Evolutionary conservation across 2,329 filamentous ascomycete species (phyloP).

Genomic region (Xylaria sp.): DNA sequence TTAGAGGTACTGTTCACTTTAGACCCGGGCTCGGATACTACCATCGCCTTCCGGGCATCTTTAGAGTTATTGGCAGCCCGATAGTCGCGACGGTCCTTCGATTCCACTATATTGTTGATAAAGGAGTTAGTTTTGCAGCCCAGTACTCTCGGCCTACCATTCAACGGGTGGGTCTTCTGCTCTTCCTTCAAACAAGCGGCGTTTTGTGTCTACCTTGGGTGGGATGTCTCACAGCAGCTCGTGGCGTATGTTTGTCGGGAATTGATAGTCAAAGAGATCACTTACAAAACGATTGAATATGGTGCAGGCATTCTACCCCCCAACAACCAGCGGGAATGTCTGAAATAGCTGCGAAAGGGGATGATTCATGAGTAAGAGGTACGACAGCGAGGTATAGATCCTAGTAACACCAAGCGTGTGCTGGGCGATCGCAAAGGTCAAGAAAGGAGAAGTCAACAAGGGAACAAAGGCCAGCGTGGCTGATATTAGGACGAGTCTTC

Average conservation of each 20-base stretch:
- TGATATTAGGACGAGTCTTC: slow-evolving; percentile 16
- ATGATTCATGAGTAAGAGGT: background rate
- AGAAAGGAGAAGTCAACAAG: background rate
- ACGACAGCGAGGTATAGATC: background rate
- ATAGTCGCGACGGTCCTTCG: background rate
- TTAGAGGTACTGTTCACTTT: too few species aligned
- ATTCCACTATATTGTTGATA: background rate
- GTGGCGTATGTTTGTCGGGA: background rate
- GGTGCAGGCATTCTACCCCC: background rate
- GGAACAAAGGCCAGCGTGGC: slow-evolving; percentile 5
- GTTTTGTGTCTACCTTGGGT: too few species aligned
- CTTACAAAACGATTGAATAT: background rate
- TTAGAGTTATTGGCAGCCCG: background rate
- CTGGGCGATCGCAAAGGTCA: background rate
- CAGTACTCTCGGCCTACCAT: too few species aligned
- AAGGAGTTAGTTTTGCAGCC: background rate
- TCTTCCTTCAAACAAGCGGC: too few species aligned
- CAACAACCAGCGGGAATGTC: background rate
- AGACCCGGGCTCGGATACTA: background rate
- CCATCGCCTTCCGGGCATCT: background rate
- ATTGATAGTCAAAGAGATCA: background rate
- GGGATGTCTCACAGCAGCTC: too few species aligned
- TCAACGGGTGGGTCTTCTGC: too few species aligned
- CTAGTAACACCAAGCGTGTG: background rate
- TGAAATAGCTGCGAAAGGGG: background rate